A percentile compares a stretch with the other conserved stretches of the same genome.
Evolutionary conservation across 257 asterid genomes (phyloP).

Genomic region (Leonotis leonurus): DNA sequence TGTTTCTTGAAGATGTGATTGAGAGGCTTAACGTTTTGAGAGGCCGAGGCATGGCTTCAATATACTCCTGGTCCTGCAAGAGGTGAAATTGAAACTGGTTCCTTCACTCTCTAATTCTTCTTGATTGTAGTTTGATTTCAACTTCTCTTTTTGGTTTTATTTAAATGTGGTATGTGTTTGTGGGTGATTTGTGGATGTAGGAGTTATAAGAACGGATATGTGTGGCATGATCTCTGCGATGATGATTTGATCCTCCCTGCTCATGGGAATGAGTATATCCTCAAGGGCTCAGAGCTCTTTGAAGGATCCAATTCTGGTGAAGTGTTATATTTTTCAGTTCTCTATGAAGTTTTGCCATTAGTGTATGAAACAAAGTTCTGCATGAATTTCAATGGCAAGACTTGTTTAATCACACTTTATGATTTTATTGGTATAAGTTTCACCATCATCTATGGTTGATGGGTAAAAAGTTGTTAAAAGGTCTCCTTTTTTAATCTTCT

Average conservation of each 20-base stretch:
- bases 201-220: slow-evolving; percentile 85
- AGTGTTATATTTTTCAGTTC: not conserved
- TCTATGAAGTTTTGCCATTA: not conserved
- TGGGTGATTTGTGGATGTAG: slow-evolving; percentile 33
- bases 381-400: not conserved
- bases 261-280: slow-evolving; percentile 83
- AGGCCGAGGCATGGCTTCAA: slow-evolving; percentile 91
- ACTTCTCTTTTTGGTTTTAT: not conserved
- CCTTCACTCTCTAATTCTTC: not conserved
- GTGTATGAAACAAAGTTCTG: too few species aligned
- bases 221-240: slow-evolving; percentile 91
- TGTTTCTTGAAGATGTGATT: slow-evolving; percentile 61
- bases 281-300: slow-evolving; percentile 92
- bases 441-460: too few species aligned
- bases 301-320: slow-evolving; percentile 57
- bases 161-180: not conserved
- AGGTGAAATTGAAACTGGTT: slow-evolving; percentile 55
- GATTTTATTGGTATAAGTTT: too few species aligned
- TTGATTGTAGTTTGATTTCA: not conserved
- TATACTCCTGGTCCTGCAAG: slow-evolving; percentile 98
- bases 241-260: slow-evolving; percentile 89
- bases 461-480: too few species aligned
- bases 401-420: slow-evolving; percentile 10
- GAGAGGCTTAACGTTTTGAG: slow-evolving; percentile 75
- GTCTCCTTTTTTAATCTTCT: not conserved